Base-by-base conservation (phyloP, 1,284 basidiomycete species). In the Anthracocystis walkeri region DNA sequence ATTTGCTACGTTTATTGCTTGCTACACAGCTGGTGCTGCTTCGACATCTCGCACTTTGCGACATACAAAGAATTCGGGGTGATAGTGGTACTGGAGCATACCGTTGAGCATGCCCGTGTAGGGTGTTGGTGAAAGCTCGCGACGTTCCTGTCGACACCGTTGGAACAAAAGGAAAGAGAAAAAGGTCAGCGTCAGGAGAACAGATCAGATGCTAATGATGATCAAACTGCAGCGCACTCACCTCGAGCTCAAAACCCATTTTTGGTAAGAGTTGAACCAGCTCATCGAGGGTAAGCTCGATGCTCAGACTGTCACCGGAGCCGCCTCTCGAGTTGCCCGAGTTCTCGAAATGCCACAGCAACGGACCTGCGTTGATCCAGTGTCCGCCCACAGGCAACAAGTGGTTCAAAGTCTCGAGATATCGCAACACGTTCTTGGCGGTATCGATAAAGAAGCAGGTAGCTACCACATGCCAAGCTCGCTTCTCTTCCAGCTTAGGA, bases 371-470 rank as follows among this genome's bases (percentile, higher is more conserved):
- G 61, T 69, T 75, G 53, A 82, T 77, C 81, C 81, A 82, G 20
- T 69, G 40, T 33, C 83, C 83, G n/a, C 82, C 83, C 1, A 80
- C 42, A 0, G 73, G 77, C 12, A 85, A 59, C 21, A 77, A 25
- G n/a, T 75, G 71, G 40, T 84, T 84, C 65, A 85, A 58, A n/a
- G 79, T 77, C 48, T 85, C 83, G 20, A 85, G 69, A 48, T 84
- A 85, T 10, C 77, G 73, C 31, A 84, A 45, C 10, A 83, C 55
- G 40, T 85, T 85, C 27, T 75, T 75, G 44, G 83, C 93, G 7
- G 95, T 98, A 83, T 99, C 96, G 74, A 99, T 92, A 87, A 99
- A 99, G 89, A 97, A 99, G 85, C 94, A 98, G 0, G 96, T 99
- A 68, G 97, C 86, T 12, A 99, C 89, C 0, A 92, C 92, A 77